Conservation (phyloP, 257 asterid species). For the Ilex aquifolium region DNA sequence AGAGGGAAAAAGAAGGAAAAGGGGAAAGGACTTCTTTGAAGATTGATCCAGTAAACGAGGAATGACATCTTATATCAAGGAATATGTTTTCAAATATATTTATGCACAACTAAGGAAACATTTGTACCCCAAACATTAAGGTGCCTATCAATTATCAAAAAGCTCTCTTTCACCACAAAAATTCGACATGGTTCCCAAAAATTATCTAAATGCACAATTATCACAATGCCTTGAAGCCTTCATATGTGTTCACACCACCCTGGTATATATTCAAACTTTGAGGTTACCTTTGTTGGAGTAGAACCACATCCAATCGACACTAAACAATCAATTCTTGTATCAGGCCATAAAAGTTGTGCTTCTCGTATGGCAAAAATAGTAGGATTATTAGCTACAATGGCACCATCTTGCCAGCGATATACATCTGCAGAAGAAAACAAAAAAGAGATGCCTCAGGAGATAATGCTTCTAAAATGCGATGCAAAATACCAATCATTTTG, state of each 20-base stretch:
- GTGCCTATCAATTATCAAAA: neutral
- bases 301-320: conserved; percentile 98
- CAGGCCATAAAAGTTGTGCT: conserved; percentile 98
- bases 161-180: no score
- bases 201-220: no score
- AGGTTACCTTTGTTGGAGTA: conserved; percentile 81
- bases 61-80: no score
- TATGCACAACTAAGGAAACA: no score
- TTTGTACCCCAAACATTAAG: no score
- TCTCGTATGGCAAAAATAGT: conserved; percentile 90
- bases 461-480: conserved; percentile 20
- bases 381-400: conserved; percentile 98
- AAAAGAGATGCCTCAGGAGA: conserved; percentile 11
- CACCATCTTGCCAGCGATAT: conserved; percentile 99
- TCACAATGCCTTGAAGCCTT: no score
- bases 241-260: no score
- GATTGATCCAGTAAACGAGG: no score
- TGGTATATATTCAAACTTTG: neutral
- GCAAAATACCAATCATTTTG: conserved; percentile 6
- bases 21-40: neutral
- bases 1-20: neutral
- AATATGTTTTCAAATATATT: no score
- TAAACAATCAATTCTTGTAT: conserved; percentile 85
- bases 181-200: no score
- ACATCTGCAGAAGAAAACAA: conserved; percentile 41